These are phyloP conservation scores for Sclerotinia spermophila DNA, from an alignment of 2,329 filamentous ascomycete genomes.

Conservation along the genomic window DNA sequence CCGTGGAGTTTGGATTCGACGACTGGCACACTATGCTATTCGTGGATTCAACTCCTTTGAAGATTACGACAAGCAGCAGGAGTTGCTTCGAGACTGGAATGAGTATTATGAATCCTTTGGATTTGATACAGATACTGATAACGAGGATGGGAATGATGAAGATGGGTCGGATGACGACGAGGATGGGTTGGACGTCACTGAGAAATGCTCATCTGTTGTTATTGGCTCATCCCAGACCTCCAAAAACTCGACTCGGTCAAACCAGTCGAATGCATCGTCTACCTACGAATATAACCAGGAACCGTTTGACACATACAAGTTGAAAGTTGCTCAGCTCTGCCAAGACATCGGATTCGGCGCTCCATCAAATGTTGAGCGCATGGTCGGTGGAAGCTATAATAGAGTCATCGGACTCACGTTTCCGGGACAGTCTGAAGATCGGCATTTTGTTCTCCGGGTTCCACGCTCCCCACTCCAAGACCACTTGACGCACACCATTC, in stretches of 20 bases:
- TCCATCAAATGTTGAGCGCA: conserved; percentile 21
- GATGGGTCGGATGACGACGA: neutral
- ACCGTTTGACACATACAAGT: conserved; percentile 11
- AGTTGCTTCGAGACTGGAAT: neutral
- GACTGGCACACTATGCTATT: neutral
- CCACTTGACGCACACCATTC: neutral
- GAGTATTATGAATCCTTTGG: neutral
- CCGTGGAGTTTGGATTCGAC: conserved; percentile 8
- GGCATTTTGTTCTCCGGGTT: neutral
- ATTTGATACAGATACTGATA: neutral
- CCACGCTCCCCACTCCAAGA: neutral
- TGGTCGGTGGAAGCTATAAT: conserved; percentile 25
- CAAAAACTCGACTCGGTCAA: neutral
- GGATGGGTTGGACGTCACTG: too few species aligned
- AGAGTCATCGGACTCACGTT: conserved; percentile 22
- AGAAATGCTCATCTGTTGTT: neutral
- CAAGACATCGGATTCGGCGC: conserved; percentile 22
- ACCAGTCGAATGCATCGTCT: neutral
- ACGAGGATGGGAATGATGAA: neutral
- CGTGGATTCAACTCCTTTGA: neutral
- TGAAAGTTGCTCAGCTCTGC: conserved; percentile 24
- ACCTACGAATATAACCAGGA: neutral
- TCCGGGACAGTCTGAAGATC: neutral
- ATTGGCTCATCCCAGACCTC: neutral
- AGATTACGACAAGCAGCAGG: neutral